Base-by-base conservation (phyloP, 352 stramenopile species). In the Phytophthora citricola region DNA sequence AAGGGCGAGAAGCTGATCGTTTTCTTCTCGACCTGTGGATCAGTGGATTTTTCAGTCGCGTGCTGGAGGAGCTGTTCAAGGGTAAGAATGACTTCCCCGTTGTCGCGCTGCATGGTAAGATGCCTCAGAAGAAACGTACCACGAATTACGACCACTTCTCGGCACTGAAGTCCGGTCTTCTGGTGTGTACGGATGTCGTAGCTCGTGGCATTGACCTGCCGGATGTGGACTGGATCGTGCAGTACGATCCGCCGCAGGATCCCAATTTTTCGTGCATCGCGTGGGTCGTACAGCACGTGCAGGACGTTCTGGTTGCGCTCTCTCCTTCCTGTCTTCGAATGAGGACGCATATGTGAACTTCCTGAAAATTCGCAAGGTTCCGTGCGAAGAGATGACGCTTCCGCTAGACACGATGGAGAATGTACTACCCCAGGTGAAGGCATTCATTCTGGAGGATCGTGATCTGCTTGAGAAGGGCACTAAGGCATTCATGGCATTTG, bases 201-300 rank as follows among this genome's bases (percentile, higher is more conserved):
- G 97, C 98, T 34, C 86, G 98, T 31, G 98, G 98, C 26, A 96
- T 99, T 34, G 98, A 99, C 76, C 78, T 99, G 4, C 93, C 97
- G 0, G 96, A 99, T 57, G 92, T 99, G 1, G 91, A 98, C 63
- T 99, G 98, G 97, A 99, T 99, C 56, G 91, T 99, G 47, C 98
- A 99, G 79, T 99, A 98, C 72, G 96, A 99, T 75, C 93, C 95
- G 0, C 94, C 94, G 29, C 91, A 98, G 55, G 97, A 99, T 73
- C 97, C 98, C n/a, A 98, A 97, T 63, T 99, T 98, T 99, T 99
- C 69, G 95, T 99, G 39, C 98, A 99, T 75, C 94, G 98, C 54
- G 97, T 99, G 17, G 98, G 98, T 8, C 82, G 98, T 45, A 99
- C 98, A 27, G 98, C 98, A 9, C 88, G 98, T 64, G 97, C 97